Conservation (phyloP, 768 basidiomycete genomes). For the Leccinellum luteum region DNA sequence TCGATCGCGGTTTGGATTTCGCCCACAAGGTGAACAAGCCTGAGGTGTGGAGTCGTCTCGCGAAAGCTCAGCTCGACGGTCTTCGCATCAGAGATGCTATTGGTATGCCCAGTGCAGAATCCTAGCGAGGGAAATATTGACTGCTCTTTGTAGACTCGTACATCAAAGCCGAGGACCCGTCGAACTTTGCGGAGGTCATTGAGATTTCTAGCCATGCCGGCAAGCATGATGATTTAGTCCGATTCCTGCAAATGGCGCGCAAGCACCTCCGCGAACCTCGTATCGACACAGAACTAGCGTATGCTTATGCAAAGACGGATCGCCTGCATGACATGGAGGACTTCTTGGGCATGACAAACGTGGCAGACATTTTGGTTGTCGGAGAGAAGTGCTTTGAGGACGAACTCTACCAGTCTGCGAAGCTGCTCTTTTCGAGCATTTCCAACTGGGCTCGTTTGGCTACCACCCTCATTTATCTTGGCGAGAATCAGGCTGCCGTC, state of each 20-base stretch:
- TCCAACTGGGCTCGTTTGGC: conserved; percentile 99
- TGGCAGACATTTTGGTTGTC: conserved; percentile 93
- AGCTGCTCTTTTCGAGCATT: conserved; percentile 93
- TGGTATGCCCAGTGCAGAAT: conserved; percentile 47
- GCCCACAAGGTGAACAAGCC: conserved; percentile 96
- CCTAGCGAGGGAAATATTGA: not conserved
- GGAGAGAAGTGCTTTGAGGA: conserved; percentile 99
- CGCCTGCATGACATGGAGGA: conserved; percentile 99
- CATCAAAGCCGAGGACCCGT: conserved; percentile 94
- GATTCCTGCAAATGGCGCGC: conserved; percentile 98
- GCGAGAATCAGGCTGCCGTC: conserved; percentile 96
- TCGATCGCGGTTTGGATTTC: conserved; percentile 94
- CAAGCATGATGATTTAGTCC: conserved; percentile 90
- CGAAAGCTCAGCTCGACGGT: conserved; percentile 98
- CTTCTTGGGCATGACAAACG: conserved; percentile 97
- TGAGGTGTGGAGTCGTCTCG: conserved; percentile 95
- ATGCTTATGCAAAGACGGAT: conserved; percentile 97
- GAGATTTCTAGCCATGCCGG: conserved; percentile 95
- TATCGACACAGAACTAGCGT: conserved; percentile 97
- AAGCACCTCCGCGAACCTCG: conserved; percentile 95
- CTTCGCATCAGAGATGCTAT: conserved; percentile 98
- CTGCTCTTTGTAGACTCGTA: conserved; percentile 69
- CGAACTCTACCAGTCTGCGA: conserved; percentile 95
- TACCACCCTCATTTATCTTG: conserved; percentile 96
- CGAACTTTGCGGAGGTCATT: conserved; percentile 92